A percentile compares a stretch with the other conserved stretches of the same genome.
These are phyloP conservation scores for Leccinum insolens DNA, from an alignment of 1,284 basidiomycete genomes.

Conservation along the genomic window DNA sequence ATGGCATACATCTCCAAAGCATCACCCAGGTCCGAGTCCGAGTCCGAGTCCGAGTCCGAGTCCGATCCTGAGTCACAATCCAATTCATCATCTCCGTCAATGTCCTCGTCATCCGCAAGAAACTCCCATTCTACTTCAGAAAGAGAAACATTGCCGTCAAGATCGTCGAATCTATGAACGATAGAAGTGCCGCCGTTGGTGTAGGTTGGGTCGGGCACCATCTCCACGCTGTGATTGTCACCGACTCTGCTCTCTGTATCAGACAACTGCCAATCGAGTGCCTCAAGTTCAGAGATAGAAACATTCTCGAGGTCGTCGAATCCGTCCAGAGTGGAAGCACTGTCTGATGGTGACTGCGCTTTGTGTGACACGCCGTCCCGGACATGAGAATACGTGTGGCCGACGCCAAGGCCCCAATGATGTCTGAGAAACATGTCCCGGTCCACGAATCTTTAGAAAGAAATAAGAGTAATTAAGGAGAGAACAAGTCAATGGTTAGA, in stretches of 20 bases:
- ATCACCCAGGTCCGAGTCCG: neutral
- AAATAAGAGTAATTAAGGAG: too few species aligned
- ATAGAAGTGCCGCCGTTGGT: neutral
- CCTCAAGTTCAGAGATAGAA: neutral
- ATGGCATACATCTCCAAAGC: neutral
- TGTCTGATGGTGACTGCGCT: neutral
- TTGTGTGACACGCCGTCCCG: neutral
- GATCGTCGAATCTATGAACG: neutral
- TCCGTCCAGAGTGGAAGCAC: neutral
- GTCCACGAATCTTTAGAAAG: too few species aligned
- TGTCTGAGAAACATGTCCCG: too few species aligned
- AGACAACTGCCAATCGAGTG: neutral
- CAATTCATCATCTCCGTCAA: neutral
- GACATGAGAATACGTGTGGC: too few species aligned
- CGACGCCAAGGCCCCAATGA: too few species aligned
- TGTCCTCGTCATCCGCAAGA: neutral
- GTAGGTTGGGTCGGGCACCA: neutral
- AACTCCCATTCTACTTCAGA: neutral
- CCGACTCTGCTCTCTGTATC: neutral
- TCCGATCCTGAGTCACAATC: neutral
- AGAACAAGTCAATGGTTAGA: too few species aligned
- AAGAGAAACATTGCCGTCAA: neutral
- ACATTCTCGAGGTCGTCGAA: neutral
- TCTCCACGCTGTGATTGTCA: neutral
- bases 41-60: neutral